Base-by-base conservation (phyloP, 225 moss, liverwort and hornwort genomes). In the Climacium dendroides region DNA sequence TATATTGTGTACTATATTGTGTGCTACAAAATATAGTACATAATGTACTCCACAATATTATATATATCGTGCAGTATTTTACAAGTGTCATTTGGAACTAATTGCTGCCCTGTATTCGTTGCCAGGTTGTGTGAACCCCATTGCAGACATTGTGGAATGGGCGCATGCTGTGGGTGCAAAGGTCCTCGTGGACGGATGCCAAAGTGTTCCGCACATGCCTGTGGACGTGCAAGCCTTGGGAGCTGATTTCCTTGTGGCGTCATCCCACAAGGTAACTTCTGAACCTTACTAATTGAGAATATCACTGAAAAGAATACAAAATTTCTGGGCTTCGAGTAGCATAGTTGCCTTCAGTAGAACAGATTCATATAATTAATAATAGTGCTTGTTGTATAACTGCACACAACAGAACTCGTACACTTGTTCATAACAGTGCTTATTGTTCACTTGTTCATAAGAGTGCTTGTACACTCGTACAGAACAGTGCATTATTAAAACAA, bases 141-240 rank as follows among this genome's bases (percentile, higher is more conserved):
- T 96, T 18, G 90, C 90, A 62, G 97, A 97, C 19, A 92, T 97
- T 47, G 92, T 95, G 65, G 89, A 94, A 83, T 94, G 95, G 93
- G 95, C 96, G 7, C 96, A 97, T 79, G 93, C 74, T 45, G 95
- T 93, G 52, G 95, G 96, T 62, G 95, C 97, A 0, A 97, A 96
- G 84, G 96, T 96, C 74, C 93, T 97, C 18, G 89, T 96, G 77
- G 97, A 97, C 85, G 97, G 96, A 26, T 97, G 97, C 88, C 97
- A 97, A 90, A 96, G 96, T 83, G 95, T 97, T 53, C 96, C 96
- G 37, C 96, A 97, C 87, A 97, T 96, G 96, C 84, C 80, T 30
- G 96, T 97, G 88, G 94, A 97, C 88, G 96, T 97, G 72, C 96
- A 97, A 91, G 93, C 92, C 32, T 88, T 96, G 87, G 94, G 93